Evolutionary conservation across 2,329 filamentous ascomycete species (phyloP).

Genomic region (Microcyclospora tardicrescens): DNA sequence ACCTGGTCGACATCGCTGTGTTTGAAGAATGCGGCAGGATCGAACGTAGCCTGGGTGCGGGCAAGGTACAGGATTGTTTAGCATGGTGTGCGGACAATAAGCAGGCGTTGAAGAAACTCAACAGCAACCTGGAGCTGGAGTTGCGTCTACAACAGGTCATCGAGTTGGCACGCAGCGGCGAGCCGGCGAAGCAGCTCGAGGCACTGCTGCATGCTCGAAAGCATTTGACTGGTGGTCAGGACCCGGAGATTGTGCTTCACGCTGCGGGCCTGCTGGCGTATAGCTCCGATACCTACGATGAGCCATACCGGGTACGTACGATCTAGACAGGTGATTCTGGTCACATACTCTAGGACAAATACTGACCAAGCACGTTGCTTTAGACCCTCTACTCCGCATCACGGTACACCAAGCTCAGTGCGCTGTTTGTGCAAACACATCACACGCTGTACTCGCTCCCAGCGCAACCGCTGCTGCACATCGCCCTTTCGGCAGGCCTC

Average conservation of each 20-base stretch:
- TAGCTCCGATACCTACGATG: conserved; percentile 44
- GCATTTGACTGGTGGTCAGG: conserved; percentile 58
- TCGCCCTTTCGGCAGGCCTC: conserved; percentile 78
- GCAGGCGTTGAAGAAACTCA: conserved; percentile 77
- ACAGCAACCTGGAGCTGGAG: conserved; percentile 82
- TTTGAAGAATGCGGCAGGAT: conserved; percentile 75
- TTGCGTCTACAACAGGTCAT: conserved; percentile 90
- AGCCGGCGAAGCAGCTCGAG: conserved; percentile 54
- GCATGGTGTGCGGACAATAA: conserved; percentile 91
- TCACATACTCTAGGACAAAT: not conserved
- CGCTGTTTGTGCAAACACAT: conserved; percentile 73
- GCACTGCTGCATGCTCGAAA: conserved; percentile 73
- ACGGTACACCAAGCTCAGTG: conserved; percentile 65
- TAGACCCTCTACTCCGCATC: conserved; percentile 58
- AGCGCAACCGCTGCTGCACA: conserved; percentile 70
- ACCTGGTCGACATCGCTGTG: conserved; percentile 77
- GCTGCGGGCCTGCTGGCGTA: conserved; percentile 75
- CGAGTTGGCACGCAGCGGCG: conserved; percentile 63
- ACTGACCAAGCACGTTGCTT: conserved; percentile 20
- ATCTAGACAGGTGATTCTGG: not conserved
- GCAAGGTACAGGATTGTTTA: conserved; percentile 65
- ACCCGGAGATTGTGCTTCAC: conserved; percentile 54
- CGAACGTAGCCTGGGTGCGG: conserved; percentile 53
- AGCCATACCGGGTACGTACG: conserved; percentile 44
- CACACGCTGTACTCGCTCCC: conserved; percentile 76